These are phyloP conservation scores for Macrophomina tecta DNA, from an alignment of 2,329 filamentous ascomycete genomes.

Conservation along the genomic window DNA sequence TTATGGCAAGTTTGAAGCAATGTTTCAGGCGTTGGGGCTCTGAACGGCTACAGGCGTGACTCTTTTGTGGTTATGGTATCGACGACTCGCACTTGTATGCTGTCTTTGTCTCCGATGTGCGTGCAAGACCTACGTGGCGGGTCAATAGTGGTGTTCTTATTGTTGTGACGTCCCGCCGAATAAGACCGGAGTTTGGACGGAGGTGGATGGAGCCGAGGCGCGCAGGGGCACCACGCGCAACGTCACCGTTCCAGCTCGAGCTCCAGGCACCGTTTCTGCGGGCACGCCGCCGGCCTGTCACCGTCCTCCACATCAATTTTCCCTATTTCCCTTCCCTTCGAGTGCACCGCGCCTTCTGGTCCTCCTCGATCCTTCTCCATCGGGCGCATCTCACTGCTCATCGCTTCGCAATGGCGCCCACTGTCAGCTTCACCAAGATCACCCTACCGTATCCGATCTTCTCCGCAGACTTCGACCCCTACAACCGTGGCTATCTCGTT, in stretches of 20 bases:
- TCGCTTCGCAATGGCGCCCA: conserved; percentile 33
- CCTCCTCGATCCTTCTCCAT: background rate
- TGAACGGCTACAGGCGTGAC: too few relatives aligned
- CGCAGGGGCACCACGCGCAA: conserved; percentile 13
- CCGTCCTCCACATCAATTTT: background rate
- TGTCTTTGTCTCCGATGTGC: too few relatives aligned
- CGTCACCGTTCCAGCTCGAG: conserved; percentile 9
- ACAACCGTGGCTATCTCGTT: conserved; percentile 75
- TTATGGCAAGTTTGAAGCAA: too few relatives aligned
- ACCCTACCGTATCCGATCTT: conserved; percentile 84
- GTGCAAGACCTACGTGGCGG: too few relatives aligned
- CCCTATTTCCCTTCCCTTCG: background rate
- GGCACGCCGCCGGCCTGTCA: background rate
- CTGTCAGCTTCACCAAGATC: conserved; percentile 61
- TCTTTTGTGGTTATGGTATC: too few relatives aligned
- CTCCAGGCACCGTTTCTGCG: background rate
- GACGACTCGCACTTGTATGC: too few relatives aligned
- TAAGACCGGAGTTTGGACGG: background rate
- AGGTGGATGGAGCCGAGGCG: background rate
- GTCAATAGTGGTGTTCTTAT: too few relatives aligned
- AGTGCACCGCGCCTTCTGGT: background rate
- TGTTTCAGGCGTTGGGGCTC: too few relatives aligned
- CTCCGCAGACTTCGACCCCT: conserved; percentile 84
- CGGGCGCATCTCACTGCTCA: background rate
- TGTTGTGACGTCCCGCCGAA: background rate